These are phyloP conservation scores for Pseudocercospora cruenta DNA, from an alignment of 2,329 filamentous ascomycete genomes.

Conservation along the genomic window DNA sequence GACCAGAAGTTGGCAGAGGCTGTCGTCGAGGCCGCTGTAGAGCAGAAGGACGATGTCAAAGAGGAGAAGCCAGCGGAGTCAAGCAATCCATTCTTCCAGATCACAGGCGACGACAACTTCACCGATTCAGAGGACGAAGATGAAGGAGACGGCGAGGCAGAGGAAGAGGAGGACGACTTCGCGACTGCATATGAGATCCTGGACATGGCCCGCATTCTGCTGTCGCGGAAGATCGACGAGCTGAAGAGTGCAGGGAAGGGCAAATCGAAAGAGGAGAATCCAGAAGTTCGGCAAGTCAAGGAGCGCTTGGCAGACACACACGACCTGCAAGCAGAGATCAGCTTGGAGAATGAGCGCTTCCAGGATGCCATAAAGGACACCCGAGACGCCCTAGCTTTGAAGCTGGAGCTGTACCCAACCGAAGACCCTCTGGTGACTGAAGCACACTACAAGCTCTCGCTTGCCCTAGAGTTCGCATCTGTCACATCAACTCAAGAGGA, in stretches of 20 bases:
- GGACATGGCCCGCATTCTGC: conserved; percentile 64
- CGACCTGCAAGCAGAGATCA: conserved; percentile 92
- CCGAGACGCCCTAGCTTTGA: conserved; percentile 74
- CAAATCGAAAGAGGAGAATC: conserved; percentile 38
- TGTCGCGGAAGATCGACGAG: conserved; percentile 59
- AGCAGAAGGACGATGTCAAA: conserved; percentile 50
- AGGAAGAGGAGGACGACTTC: conserved; percentile 64
- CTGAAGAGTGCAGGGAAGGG: conserved; percentile 53
- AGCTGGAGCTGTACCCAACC: conserved; percentile 74
- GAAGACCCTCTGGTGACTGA: conserved; percentile 88
- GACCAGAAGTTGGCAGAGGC: conserved; percentile 49
- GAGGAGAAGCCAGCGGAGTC: conserved; percentile 46
- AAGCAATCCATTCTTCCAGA: conserved; percentile 85
- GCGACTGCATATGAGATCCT: conserved; percentile 66
- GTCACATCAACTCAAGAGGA: conserved; percentile 62
- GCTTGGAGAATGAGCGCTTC: conserved; percentile 94
- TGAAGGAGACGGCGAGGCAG: conserved; percentile 45
- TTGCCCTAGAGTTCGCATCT: conserved; percentile 91
- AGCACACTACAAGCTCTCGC: conserved; percentile 92
- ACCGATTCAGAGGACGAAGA: conserved; percentile 71
- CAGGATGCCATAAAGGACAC: conserved; percentile 84
- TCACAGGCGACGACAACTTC: conserved; percentile 92
- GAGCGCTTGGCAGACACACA: conserved; percentile 91
- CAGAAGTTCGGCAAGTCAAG: conserved; percentile 65
- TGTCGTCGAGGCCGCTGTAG: conserved; percentile 44